Evolutionary conservation across 306 rosid genomes (phyloP).

Genomic region (Vachellia pachyceras): DNA sequence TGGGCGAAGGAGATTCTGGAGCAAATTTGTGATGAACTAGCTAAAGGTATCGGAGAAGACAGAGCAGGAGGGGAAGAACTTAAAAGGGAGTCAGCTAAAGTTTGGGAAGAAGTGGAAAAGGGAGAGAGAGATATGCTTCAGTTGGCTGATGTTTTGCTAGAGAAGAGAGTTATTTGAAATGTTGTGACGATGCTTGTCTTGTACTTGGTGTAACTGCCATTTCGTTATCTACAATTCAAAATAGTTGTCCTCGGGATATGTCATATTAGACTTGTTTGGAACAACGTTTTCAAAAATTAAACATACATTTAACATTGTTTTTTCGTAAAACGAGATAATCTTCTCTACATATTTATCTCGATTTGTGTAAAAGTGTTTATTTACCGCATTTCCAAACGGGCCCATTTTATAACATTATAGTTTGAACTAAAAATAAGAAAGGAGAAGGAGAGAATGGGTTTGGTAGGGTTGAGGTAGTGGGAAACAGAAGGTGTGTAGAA

Average conservation of each 20-base stretch:
- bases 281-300: too few species aligned
- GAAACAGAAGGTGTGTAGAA: not conserved
- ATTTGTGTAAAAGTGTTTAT: too few species aligned
- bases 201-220: too few species aligned
- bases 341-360: too few species aligned
- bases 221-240: too few species aligned
- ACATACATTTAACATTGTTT: too few species aligned
- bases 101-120: slow-evolving; percentile 78
- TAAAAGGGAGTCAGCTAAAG: slow-evolving; percentile 75
- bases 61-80: slow-evolving; percentile 81
- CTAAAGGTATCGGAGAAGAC: slow-evolving; percentile 83
- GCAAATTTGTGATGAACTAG: slow-evolving; percentile 82
- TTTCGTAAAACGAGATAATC: too few species aligned
- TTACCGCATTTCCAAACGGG: too few species aligned
- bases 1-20: slow-evolving; percentile 85
- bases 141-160: slow-evolving; percentile 78
- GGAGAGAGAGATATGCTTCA: slow-evolving; percentile 98
- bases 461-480: not conserved
- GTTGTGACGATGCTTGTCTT: too few species aligned
- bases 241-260: too few species aligned
- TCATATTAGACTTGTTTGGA: too few species aligned
- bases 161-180: slow-evolving; percentile 98
- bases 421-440: not conserved
- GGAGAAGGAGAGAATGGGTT: not conserved
- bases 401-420: too few species aligned